phyloP scores from a whole-genome alignment of 1,284 basidiomycete genomes.

The Puccinia coronata region DNA sequence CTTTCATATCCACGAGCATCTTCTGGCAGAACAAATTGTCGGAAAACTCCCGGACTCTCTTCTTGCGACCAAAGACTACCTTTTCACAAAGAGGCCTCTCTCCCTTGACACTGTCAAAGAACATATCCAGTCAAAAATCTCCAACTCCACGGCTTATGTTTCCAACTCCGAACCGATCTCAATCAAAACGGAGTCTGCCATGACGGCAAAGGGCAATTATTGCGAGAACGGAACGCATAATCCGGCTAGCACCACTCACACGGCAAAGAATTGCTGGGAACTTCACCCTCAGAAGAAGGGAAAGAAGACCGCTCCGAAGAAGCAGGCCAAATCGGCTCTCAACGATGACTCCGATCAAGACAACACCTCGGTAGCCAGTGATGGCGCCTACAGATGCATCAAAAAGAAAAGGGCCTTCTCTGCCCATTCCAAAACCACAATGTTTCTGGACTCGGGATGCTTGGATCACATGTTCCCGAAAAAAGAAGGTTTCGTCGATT shows the following conservation, averaged over 20 bases:
- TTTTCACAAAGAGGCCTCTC: background rate
- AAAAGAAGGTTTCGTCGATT: background rate
- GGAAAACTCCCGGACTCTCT: background rate
- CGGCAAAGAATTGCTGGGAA: background rate
- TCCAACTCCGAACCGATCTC: background rate
- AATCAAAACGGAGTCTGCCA: background rate
- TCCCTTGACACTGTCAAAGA: background rate
- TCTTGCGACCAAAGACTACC: background rate
- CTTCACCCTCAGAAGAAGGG: background rate
- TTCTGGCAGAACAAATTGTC: background rate
- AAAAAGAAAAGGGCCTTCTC: background rate
- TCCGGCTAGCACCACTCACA: background rate
- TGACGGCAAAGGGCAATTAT: background rate
- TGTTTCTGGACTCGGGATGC: background rate
- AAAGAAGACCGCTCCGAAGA: background rate
- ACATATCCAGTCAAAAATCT: background rate
- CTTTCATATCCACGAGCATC: background rate
- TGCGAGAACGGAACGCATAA: background rate
- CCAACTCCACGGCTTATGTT: background rate
- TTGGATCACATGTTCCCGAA: conserved; percentile 26
- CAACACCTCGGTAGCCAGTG: background rate
- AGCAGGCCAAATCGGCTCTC: background rate
- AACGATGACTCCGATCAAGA: background rate
- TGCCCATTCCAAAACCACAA: background rate
- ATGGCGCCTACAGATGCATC: background rate